phyloP scores from a whole-genome alignment of 139 green algal genomes.

The Trebouxia sp. region DNA sequence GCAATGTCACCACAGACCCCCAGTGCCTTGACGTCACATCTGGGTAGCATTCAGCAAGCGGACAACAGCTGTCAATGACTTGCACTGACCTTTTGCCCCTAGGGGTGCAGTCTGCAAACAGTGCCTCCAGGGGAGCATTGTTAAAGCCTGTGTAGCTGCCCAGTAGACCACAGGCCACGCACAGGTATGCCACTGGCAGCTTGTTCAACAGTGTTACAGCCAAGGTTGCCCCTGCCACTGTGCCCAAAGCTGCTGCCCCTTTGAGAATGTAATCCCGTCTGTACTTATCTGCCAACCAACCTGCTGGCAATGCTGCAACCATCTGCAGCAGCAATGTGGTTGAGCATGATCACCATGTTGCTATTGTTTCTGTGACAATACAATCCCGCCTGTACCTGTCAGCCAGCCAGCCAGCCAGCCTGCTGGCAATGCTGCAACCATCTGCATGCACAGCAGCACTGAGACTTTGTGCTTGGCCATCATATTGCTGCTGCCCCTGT shows the following conservation, averaged over 20 bases:
- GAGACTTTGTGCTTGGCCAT: not conserved
- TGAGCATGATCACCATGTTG: no score
- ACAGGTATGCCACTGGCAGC: not conserved
- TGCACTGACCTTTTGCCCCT: conserved; percentile 34
- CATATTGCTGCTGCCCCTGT: conserved; percentile 26
- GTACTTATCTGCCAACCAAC: conserved; percentile 38
- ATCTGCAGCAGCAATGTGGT: conserved; percentile 33
- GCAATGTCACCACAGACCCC: no score
- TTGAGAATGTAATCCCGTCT: conserved; percentile 43
- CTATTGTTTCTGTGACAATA: conserved; percentile 33
- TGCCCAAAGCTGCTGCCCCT: conserved; percentile 32
- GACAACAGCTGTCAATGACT: no score
- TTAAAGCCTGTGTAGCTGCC: conserved; percentile 36
- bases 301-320: conserved; percentile 41
- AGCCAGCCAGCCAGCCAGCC: conserved; percentile 41
- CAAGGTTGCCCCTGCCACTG: conserved; percentile 32
- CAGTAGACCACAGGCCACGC: conserved; percentile 26
- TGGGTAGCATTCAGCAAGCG: not conserved
- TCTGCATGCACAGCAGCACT: not conserved
- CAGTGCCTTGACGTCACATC: not conserved
- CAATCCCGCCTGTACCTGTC: conserved; percentile 43
- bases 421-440: conserved; percentile 39
- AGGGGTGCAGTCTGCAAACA: conserved; percentile 45
- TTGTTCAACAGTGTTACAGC: conserved; percentile 1
- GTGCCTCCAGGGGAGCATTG: conserved; percentile 33